Percentiles rank a stretch among this genome's conserved stretches.
Conservation (phyloP, 768 basidiomycete genomes). For the Pluteus cervinus region DNA sequence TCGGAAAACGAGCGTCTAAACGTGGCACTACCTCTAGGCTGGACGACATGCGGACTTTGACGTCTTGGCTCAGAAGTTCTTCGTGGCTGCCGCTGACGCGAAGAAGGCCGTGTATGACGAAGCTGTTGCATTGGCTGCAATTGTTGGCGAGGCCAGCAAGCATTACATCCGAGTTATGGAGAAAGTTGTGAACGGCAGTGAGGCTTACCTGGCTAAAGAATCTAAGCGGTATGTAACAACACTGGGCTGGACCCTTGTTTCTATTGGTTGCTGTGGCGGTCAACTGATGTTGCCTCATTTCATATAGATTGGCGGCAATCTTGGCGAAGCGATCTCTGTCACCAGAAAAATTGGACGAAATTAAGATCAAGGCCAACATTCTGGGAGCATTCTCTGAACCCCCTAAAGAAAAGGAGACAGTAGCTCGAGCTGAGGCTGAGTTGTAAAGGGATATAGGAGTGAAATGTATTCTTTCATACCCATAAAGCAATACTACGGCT, state of each 20-base stretch:
- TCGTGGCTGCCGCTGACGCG: conserved; percentile 48
- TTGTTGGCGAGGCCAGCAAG: conserved; percentile 46
- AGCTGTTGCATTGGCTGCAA: conserved; percentile 48
- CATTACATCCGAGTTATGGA: conserved; percentile 92
- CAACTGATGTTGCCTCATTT: conserved; percentile 11
- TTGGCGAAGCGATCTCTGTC: conserved; percentile 75
- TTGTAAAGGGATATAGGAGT: conserved; percentile 30
- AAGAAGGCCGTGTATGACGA: conserved; percentile 62
- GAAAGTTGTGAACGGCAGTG: conserved; percentile 66
- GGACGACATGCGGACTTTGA: conserved; percentile 80
- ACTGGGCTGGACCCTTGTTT: conserved; percentile 9
- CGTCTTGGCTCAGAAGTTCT: conserved; percentile 68
- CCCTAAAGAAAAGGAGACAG: conserved; percentile 27
- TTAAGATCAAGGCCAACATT: conserved; percentile 89
- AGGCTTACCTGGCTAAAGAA: conserved; percentile 83
- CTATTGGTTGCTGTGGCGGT: conserved; percentile 8
- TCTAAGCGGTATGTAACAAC: conserved; percentile 53
- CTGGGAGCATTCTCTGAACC: conserved; percentile 54
- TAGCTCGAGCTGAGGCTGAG: conserved; percentile 34
- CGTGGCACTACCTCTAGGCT: conserved; percentile 45
- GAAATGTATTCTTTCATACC: too few relatives aligned
- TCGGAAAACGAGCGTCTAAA: conserved; percentile 3
- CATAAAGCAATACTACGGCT: too few relatives aligned
- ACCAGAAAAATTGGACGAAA: conserved; percentile 81
- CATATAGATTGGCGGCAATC: conserved; percentile 62